Conservation (phyloP, 2,329 filamentous ascomycete species). For the Pseudogymnoascus sp. region DNA sequence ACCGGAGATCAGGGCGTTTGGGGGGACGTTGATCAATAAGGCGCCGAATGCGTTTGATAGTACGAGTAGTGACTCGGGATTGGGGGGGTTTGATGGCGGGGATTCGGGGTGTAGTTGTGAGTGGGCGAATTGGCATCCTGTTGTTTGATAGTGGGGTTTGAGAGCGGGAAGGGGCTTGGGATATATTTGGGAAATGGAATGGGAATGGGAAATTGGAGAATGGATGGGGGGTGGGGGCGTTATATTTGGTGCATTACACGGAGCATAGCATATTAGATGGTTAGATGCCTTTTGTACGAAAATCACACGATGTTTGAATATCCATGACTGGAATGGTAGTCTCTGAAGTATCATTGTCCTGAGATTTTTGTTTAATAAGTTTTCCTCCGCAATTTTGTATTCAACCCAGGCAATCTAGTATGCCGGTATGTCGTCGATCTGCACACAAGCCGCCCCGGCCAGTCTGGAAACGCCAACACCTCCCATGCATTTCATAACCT, state of each 20-base stretch:
- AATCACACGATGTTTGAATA: background rate
- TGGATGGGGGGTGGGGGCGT: background rate
- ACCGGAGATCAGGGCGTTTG: slow-evolving; percentile 42
- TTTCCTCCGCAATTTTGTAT: background rate
- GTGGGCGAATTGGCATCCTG: slow-evolving; percentile 44
- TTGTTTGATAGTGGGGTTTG: background rate
- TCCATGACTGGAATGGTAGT: background rate
- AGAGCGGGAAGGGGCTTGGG: background rate
- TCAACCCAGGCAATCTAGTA: slow-evolving; percentile 2
- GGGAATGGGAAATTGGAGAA: background rate
- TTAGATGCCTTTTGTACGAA: slow-evolving; percentile 1
- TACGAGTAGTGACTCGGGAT: slow-evolving; percentile 34
- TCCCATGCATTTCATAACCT: background rate
- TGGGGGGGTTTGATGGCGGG: slow-evolving; percentile 57
- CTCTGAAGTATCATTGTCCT: background rate
- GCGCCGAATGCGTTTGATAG: slow-evolving; percentile 29
- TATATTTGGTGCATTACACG: background rate
- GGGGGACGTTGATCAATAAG: slow-evolving; percentile 47
- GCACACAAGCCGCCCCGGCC: slow-evolving; percentile 6
- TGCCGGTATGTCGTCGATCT: background rate
- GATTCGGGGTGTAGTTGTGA: slow-evolving; percentile 54
- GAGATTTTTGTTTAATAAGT: background rate
- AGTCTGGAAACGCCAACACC: slow-evolving; percentile 10
- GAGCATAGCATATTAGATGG: slow-evolving; percentile 2
- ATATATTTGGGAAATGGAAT: background rate